Percentiles rank a stretch among this genome's conserved stretches.
Conservation (phyloP, 163 green algal species). For the Prototheca cutis region DNA sequence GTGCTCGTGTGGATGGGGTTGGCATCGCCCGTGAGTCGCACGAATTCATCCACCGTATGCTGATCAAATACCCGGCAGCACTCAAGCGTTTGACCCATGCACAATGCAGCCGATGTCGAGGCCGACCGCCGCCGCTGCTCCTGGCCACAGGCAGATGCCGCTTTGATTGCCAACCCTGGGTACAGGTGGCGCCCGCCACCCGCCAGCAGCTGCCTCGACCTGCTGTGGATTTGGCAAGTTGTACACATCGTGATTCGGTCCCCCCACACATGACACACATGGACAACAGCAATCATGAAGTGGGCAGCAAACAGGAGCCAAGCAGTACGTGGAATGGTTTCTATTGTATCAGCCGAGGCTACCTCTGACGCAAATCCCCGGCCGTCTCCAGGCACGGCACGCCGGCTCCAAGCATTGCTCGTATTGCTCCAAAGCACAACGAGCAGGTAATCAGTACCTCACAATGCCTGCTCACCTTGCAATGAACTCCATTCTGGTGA, state of each 20-base stretch:
- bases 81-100: constrained; percentile 1
- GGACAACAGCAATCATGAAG: too few relatives aligned
- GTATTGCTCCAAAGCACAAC: too few relatives aligned
- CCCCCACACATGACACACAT: too few relatives aligned
- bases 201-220: background rate
- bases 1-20: constrained; percentile 42
- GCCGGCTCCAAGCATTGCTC: too few relatives aligned
- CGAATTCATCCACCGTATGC: constrained; percentile 28
- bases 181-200: background rate
- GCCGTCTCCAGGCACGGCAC: too few relatives aligned
- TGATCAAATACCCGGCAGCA: constrained; percentile 12
- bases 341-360: too few relatives aligned
- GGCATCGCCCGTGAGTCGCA: constrained; percentile 35
- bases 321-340: too few relatives aligned
- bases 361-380: too few relatives aligned
- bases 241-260: too few relatives aligned
- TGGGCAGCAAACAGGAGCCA: too few relatives aligned
- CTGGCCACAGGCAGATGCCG: background rate
- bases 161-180: background rate
- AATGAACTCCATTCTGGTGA: too few relatives aligned
- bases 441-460: background rate
- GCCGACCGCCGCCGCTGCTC: background rate
- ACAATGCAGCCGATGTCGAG: background rate
- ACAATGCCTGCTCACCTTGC: background rate
- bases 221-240: too few relatives aligned